Evolutionary conservation across 805 yeast genomes (phyloP), one percentile per base, ranked within the genome.

Genomic region (Candida arabinofermentans): DNA sequence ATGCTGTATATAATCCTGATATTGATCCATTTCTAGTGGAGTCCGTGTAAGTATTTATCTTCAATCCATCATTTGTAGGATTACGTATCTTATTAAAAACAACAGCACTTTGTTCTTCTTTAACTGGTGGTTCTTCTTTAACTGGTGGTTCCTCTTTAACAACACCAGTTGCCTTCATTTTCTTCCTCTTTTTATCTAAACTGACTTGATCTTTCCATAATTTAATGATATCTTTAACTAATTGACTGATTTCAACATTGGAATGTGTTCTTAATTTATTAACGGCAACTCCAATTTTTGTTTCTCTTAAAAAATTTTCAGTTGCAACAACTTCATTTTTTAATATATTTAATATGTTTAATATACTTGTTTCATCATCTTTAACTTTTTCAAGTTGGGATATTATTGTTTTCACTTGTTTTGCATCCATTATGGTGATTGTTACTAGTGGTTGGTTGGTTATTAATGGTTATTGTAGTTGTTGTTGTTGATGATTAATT

Each of bases 281-380:
- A 32, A 93, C 97, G 8, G 90, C 91, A 14, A 93, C 91, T 49
- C 99, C 99, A n/a, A 93, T 91, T 62, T 88, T 89, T 8, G 99
- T 93, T 57, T 91, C 95, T 55, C 97, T 76, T 39, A 91, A 71
- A 27, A 91, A 70, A 59, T 81, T 77, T 58, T 91, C 98, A 1
- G 95, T 81, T 8, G 98, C 96, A 51, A 71, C 70, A 39, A 88
- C 86, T 10, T 86, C 86, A 42, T 73, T 77, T 51, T 83, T 80
- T 46, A 91, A 67, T 19, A 75, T 70, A 33, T 70, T 74, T 49
- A 91, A 67, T 14, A 90, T 74, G 58, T 82, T 84, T 41, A 84
- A 57, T 22, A 86, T 76, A 3, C 83, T 75, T 31, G 75, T 77
- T 40, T 86, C 82, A 41, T 86, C 82, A 41, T 75, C 76, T 24